phyloP scores from a whole-genome alignment of 148 eudicot genomes.

The Gaultheria prostrata region DNA sequence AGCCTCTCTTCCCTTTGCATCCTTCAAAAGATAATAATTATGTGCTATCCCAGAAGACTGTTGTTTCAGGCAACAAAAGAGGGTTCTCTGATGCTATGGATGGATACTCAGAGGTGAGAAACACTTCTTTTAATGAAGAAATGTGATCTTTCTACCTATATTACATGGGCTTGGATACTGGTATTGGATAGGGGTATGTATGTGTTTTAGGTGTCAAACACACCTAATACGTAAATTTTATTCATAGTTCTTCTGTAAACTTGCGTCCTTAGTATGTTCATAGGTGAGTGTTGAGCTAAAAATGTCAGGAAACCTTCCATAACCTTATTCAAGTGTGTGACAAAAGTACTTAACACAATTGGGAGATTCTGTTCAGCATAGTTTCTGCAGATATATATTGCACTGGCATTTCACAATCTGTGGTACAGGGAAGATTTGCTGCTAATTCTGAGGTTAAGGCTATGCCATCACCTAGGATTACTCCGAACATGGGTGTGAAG shows the following conservation, averaged over 20 bases:
- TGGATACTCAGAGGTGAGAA: conserved; percentile 34
- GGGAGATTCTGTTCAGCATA: not conserved
- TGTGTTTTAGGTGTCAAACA: not conserved
- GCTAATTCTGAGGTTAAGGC: conserved; percentile 27
- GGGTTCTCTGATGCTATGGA: conserved; percentile 51
- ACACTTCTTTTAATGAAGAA: conserved; percentile 6
- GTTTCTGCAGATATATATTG: conserved; percentile 19
- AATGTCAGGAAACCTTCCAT: not conserved
- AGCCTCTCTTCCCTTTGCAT: conserved; percentile 42
- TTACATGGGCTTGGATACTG: not conserved
- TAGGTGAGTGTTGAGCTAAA: not conserved
- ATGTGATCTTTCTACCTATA: conserved; percentile 2
- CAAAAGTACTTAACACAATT: not conserved
- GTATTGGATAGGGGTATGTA: not conserved
- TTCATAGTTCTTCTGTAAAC: not conserved
- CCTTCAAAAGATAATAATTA: conserved; percentile 36
- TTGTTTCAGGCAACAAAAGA: conserved; percentile 55
- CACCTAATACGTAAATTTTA: not conserved
- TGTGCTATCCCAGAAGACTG: conserved; percentile 24
- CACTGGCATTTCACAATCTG: conserved; percentile 8
- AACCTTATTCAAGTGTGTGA: not conserved
- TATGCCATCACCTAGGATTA: conserved; percentile 28
- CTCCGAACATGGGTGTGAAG: conserved; percentile 29
- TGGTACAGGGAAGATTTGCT: conserved; percentile 29
- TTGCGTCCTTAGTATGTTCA: not conserved